Conservation (phyloP, 805 yeast genomes). For the Jamesozyma piceae region DNA sequence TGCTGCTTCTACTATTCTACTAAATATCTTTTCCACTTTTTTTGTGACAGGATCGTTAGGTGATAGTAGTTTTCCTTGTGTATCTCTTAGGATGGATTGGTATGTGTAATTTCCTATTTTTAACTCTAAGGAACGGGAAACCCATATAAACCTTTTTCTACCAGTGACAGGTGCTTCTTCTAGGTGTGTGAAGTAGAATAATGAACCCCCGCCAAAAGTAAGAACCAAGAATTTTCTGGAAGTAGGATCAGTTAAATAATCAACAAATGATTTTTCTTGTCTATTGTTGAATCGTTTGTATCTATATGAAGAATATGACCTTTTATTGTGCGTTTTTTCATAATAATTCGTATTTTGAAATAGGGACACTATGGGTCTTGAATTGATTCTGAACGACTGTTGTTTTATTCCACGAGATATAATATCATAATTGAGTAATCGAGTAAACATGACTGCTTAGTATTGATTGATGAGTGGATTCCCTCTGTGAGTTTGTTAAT, state of each 20-base stretch:
- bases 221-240: conserved; percentile 28
- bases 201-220: conserved; percentile 28
- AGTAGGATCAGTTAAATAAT: conserved; percentile 21
- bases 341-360: too few relatives aligned
- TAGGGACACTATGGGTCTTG: too few relatives aligned
- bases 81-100: conserved; percentile 48
- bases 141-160: conserved; percentile 61
- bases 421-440: too few relatives aligned
- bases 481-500: too few relatives aligned
- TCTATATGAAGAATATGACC: conserved; percentile 1
- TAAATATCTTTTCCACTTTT: conserved; percentile 54
- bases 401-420: too few relatives aligned
- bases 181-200: conserved; percentile 43
- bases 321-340: too few relatives aligned
- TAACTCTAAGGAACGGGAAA: conserved; percentile 55
- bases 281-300: conserved; percentile 15
- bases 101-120: conserved; percentile 59
- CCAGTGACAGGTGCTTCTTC: conserved; percentile 78
- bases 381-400: too few relatives aligned
- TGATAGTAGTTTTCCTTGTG: conserved; percentile 47
- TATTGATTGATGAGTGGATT: too few relatives aligned
- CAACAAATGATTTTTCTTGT: conserved; percentile 6
- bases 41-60: conserved; percentile 47
- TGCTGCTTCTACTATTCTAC: conserved; percentile 52
- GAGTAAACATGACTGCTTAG: too few relatives aligned